Evolutionary conservation across 2,329 filamentous ascomycete species (phyloP).

Genomic region (Xylaria sp.): DNA sequence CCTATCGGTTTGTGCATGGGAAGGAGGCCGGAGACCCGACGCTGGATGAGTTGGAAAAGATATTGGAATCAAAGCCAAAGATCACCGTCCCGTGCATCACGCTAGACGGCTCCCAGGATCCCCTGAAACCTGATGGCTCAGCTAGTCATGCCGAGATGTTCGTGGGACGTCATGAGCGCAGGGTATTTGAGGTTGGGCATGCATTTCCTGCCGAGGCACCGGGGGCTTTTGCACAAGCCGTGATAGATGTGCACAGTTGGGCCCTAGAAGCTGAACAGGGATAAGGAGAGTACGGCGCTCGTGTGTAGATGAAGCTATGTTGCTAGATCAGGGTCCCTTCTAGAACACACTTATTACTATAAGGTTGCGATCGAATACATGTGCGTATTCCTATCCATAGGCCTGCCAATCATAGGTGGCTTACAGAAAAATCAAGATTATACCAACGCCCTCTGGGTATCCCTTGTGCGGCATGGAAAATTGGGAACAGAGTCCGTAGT

Average conservation of each 20-base stretch:
- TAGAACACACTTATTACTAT: too few species aligned
- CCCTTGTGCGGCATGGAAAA: neutral
- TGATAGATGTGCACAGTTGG: conserved; percentile 22
- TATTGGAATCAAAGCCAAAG: conserved; percentile 11
- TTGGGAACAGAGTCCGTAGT: neutral
- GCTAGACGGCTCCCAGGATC: conserved; percentile 21
- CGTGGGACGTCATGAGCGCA: conserved; percentile 16
- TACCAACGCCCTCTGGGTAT: neutral
- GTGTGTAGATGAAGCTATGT: neutral
- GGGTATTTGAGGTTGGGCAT: conserved; percentile 22
- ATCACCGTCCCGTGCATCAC: conserved; percentile 24
- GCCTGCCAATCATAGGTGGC: neutral
- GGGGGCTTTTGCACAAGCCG: conserved; percentile 16
- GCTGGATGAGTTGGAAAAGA: conserved; percentile 8
- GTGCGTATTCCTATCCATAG: neutral
- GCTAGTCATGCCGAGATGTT: conserved; percentile 21
- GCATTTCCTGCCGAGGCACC: conserved; percentile 23
- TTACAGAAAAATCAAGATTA: neutral
- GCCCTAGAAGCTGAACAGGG: neutral
- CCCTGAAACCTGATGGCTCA: conserved; percentile 22
- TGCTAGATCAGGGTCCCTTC: neutral
- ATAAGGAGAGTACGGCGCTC: neutral
- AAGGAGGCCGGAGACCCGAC: conserved; percentile 15
- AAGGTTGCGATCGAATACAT: too few species aligned
- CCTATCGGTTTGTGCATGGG: conserved; percentile 20